Base-by-base conservation (phyloP, 768 basidiomycete genomes). In the Artomyces pyxidatus region DNA sequence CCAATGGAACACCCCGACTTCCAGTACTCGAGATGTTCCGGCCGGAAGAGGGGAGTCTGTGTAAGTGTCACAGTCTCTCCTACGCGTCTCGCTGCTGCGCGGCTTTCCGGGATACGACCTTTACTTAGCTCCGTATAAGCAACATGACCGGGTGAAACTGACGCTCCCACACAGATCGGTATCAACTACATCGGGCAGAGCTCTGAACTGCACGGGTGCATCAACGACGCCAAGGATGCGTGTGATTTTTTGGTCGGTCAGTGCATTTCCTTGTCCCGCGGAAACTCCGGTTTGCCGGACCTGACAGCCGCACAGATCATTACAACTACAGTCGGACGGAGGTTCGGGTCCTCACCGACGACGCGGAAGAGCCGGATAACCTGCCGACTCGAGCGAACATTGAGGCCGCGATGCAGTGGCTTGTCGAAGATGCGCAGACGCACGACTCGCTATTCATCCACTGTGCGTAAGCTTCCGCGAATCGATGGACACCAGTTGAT, bases 261-360 rank as follows among this genome's bases (percentile, higher is more conserved):
- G n/a, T 25, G 54, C 16, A 30, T 1, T 21, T 17, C 14, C 19
- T n/a, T n/a, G n/a, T n/a, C n/a, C n/a, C n/a, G n/a, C n/a, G n/a
- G n/a, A n/a, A n/a, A n/a, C n/a, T n/a, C n/a, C n/a, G n/a, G n/a
- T n/a, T n/a, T n/a, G n/a, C n/a, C n/a, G n/a, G n/a, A n/a, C n/a
- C n/a, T n/a, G n/a, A n/a, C n/a, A n/a, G n/a, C n/a, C n/a, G n/a
- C n/a, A n/a, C n/a, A 68, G 68, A 65, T 30, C 62, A 64, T 40
- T 73, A 67, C 57, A 52, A 63, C 27, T 78, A 74, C 59, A 58
- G 61, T 42, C 43, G 65, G 22, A 70, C 71, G 23, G 72, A 76
- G 52, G 71, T 77, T 37, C 73, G 77, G 51, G 65, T 77, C 55
- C 64, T 78, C 26, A 68, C 70, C 9, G 77, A 78, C 56, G 69